Evolutionary conservation across 2,329 filamentous ascomycete genomes (phyloP), one percentile per base, ranked within the genome.

Genomic region (Hymenoscyphus albidus): DNA sequence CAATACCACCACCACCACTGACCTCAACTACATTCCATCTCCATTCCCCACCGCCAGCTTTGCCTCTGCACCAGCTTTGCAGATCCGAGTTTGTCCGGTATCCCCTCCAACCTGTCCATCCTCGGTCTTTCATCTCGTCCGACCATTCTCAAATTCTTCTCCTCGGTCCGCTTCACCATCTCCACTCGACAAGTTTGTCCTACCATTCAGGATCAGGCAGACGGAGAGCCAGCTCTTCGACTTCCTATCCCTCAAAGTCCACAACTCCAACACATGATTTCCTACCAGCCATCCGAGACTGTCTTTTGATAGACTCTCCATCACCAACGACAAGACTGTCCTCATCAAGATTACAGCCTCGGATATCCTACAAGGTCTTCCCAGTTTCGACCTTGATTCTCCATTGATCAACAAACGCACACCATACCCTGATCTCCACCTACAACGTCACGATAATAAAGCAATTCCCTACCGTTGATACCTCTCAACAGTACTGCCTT

Each of bases 171-270:
- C 57, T 39, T 58, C 59, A 61, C 39, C 14, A 44, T 57, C 32
- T 64, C 60, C 27, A 59, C 13, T 14, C 16, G 40, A 51, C 31
- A 51, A 35, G 16, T 31, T 40, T 44, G 22, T n/a, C 31, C 58
- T 39, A 54, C 51, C 59, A 59, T 48, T 58, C 63, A 64, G 73
- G 71, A 73, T 66, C 68, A 68, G 72, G 70, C 68, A 72, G 73
- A 72, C 71, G 70, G 79, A 78, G 80, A 82, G 80, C 82, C 76
- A 81, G 77, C 78, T 80, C 78, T 81, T 80, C 76, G 72, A 77
- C 76, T 75, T 74, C 77, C 76, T 78, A 74, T 78, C 78, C 76
- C 71, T 73, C 74, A 71, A 75, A 79, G 71, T 73, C 72, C 72
- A 68, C 73, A 69, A 62, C 65, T 69, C 65, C 69, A 70, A 74